Evolutionary conservation across 345 rosid species (phyloP), one percentile per base, ranked within the genome.

Genomic region (Odontarrhena argentea): DNA sequence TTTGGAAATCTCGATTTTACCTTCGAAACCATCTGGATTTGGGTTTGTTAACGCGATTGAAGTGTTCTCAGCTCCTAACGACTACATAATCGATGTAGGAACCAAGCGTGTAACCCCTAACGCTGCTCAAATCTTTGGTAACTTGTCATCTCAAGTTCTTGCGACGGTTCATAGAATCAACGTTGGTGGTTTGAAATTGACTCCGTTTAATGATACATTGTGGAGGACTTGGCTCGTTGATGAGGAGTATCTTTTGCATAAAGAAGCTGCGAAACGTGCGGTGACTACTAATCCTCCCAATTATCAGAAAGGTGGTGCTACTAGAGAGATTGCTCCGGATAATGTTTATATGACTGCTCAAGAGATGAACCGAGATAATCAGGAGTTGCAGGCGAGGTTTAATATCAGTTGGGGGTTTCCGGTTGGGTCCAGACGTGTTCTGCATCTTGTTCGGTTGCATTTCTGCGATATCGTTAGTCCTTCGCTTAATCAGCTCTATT

Each of bases 211-310:
- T 73, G 98, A 93, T 71, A 78, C 96, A 12, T 12, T 94, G 74
- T 90, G 96, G 99, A 87, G 99, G 82, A 82, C 87, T 54, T 94
- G 99, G 99, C 66, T 82, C 34, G 91, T 95, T 55, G 99, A 94
- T 58, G 96, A 88, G 9, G 82, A 81, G 9, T 90, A 70, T 67
- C 87, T 25, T 80, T 85, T 80, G 34, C 62, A 83, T 4, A 81
- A 81, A 73, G 72, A 83, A 10, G 95, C 97, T 66, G 98, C 70
- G 79, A 86, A 84, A 57, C 87, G 74, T 24, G 89, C 69, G 1
- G 71, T 9, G 64, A 68, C 89, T 26, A 74, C 85, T 51, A 66
- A 76, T 52, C 14, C 74, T 41, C 99, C 96, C 0, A 87, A 84
- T 74, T 94, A 88, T 75, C 89, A 85, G 41, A 76, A 47, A 1